phyloP scores from a whole-genome alignment of 129 eudicot genomes.

The Flaveria brownii region DNA sequence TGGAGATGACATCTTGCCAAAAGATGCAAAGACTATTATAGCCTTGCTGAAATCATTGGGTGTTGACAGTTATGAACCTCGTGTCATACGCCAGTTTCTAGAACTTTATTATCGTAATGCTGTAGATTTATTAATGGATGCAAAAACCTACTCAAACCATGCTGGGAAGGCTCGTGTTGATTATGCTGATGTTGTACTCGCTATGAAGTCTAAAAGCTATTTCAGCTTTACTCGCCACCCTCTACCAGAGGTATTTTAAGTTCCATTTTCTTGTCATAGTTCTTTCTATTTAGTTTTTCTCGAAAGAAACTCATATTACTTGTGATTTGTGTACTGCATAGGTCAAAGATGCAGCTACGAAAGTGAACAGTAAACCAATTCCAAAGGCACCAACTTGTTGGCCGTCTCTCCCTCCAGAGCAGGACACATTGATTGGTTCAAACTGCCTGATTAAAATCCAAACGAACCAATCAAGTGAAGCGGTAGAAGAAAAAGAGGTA shows the following conservation, averaged over 20 bases:
- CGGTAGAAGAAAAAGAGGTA: constrained; percentile 13
- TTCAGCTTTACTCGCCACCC: constrained; percentile 26
- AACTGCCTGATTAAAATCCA: neutral
- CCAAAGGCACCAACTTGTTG: constrained; percentile 15
- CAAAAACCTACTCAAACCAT: constrained; percentile 71
- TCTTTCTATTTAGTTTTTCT: neutral
- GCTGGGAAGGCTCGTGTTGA: constrained; percentile 66
- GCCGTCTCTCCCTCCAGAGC: constrained; percentile 18
- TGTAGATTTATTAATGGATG: constrained; percentile 67
- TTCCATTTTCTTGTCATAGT: neutral
- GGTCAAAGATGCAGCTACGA: constrained; percentile 22
- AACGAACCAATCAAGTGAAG: neutral
- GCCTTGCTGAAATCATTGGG: constrained; percentile 66
- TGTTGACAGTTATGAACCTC: constrained; percentile 69
- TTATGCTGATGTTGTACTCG: constrained; percentile 65
- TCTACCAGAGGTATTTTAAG: constrained; percentile 23
- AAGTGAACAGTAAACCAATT: neutral
- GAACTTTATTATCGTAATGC: constrained; percentile 67
- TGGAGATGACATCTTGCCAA: constrained; percentile 64
- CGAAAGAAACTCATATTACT: neutral
- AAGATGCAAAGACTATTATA: constrained; percentile 74
- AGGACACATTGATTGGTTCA: constrained; percentile 16
- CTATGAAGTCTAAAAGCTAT: constrained; percentile 55
- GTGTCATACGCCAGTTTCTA: constrained; percentile 67
- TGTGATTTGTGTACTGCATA: neutral